phyloP scores from a whole-genome alignment of 768 basidiomycete species.

The Podaxis sp. region DNA sequence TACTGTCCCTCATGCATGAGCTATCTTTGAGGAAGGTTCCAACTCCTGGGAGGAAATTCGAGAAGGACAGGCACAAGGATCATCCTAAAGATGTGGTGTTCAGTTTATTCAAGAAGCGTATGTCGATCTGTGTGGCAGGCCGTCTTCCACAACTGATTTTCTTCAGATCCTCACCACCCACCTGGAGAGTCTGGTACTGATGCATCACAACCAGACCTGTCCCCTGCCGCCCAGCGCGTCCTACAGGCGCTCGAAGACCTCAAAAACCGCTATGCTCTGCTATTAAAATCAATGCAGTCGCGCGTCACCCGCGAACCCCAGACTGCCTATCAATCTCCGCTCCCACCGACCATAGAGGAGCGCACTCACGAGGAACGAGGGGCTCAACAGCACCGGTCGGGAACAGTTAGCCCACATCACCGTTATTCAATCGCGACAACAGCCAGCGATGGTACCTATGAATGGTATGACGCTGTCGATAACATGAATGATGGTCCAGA shows the following conservation, averaged over 20 bases:
- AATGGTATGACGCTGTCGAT: constrained; percentile 80
- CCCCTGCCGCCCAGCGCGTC: constrained; percentile 1
- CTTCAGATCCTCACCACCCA: constrained; percentile 16
- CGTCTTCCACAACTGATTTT: background rate
- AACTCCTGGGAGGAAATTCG: constrained; percentile 41
- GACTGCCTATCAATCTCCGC: constrained; percentile 9
- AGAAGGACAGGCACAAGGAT: constrained; percentile 45
- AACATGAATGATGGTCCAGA: constrained; percentile 63
- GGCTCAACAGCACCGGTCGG: constrained; percentile 13
- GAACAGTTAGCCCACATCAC: constrained; percentile 21
- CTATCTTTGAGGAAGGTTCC: constrained; percentile 30
- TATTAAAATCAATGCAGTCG: constrained; percentile 9
- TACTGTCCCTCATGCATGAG: constrained; percentile 39
- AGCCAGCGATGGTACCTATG: constrained; percentile 44
- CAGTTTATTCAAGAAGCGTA: constrained; percentile 61
- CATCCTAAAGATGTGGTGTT: constrained; percentile 36
- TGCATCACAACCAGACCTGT: background rate
- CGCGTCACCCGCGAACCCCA: constrained; percentile 1
- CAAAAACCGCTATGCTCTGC: constrained; percentile 9
- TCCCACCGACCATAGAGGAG: constrained; percentile 11
- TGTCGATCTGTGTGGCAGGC: constrained; percentile 13
- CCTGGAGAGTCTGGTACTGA: background rate
- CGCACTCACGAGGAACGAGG: constrained; percentile 2
- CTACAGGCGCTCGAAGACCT: constrained; percentile 8
- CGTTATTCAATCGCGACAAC: constrained; percentile 46